Evolutionary conservation across 2,329 filamentous ascomycete genomes (phyloP), one percentile per base, ranked within the genome.

Genomic region (Penicillium sp.): DNA sequence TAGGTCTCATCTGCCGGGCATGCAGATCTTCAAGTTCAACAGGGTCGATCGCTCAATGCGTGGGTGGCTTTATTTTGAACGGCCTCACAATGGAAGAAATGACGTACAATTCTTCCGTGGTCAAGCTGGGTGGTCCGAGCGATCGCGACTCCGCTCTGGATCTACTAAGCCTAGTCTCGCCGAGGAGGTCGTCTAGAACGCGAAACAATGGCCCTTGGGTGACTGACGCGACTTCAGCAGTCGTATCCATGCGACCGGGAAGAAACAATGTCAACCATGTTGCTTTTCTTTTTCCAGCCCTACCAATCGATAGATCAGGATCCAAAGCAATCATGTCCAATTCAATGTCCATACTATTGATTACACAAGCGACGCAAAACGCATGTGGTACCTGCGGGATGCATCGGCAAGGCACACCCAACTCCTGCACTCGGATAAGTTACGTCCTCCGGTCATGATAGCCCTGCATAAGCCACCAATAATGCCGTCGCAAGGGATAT

Each of bases 381-480:
- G 45, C 30, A 25, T 30, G 26, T 48, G 25, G 45, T 48, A 48
- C 45, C 45, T 48, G 45, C 45, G 45, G 45, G 45, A 48, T 48
- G 13, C 45, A 48, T 48, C 45, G 26, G 45, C 45, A 48, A 48
- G 45, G 45, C 45, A 28, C 30, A 30, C 26, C 45, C 45, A 48
- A 16, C 26, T 22, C 19, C 19, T 48, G 26, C 26, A 48, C 14
- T 14, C 30, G 30, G 2, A 33, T 33, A 3, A 33, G 10, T 11
- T 22, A 2, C 43, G 28, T 28, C 25, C 22, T 46, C 43, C 25
- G 28, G 25, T 28, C 45, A 26, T 48, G 45, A 19, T 48, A 48
- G 26, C 45, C 26, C 22, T 48, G 45, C 45, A 48, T 19, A 48
- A 8, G 45, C 45, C 45, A 30, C 45, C 26, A 48, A 48, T 30